Evolutionary conservation across 2,329 filamentous ascomycete species (phyloP).

Genomic region (Cladosporium sp.): DNA sequence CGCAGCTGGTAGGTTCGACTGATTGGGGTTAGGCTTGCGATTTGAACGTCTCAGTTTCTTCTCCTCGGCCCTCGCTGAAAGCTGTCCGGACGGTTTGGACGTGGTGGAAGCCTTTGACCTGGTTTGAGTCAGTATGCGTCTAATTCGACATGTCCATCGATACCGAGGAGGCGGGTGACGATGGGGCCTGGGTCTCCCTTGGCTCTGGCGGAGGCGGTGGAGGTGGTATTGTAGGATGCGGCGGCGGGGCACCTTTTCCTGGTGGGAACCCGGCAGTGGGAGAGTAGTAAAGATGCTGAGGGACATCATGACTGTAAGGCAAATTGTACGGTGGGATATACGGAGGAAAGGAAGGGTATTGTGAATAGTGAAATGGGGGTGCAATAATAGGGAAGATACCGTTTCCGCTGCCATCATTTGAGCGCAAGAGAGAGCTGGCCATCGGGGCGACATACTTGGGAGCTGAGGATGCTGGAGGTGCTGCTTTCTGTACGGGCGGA

Average conservation of each 20-base stretch:
- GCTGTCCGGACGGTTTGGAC: neutral
- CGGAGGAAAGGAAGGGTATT: neutral
- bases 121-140: conserved; percentile 1
- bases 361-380: neutral
- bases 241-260: neutral
- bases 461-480: neutral
- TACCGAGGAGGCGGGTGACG: conserved; percentile 4
- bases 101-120: neutral
- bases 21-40: conserved; percentile 8
- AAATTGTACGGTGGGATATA: neutral
- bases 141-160: conserved; percentile 12
- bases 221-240: neutral
- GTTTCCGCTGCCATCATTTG: neutral
- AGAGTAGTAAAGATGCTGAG: neutral
- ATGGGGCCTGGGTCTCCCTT: neutral
- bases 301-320: neutral
- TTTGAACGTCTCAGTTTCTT: conserved; percentile 5
- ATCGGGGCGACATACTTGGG: conserved; percentile 14
- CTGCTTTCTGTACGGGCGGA: conserved; percentile 1
- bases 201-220: conserved; percentile 5
- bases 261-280: neutral
- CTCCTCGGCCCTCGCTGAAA: neutral
- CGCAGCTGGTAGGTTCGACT: neutral
- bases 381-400: neutral
- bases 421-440: neutral